Percentiles rank a stretch among this genome's conserved stretches.
phyloP scores from a whole-genome alignment of 768 basidiomycete genomes.

The Fomitopsis pulvina region DNA sequence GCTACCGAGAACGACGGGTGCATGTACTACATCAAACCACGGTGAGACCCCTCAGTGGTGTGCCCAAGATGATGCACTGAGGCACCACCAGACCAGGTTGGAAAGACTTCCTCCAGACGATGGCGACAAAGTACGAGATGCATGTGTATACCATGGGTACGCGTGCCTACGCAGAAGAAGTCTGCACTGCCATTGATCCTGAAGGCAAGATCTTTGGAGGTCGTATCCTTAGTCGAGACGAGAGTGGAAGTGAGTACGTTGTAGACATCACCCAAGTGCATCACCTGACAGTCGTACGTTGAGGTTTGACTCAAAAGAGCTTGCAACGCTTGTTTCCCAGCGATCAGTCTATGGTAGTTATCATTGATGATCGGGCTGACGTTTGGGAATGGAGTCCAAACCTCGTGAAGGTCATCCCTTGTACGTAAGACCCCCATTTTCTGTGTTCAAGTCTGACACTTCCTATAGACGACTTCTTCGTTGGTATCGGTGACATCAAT shows the following conservation, averaged over 20 bases:
- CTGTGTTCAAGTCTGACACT: conserved; percentile 13
- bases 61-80: conserved; percentile 1
- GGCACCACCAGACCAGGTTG: conserved; percentile 63
- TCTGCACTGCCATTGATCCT: conserved; percentile 92
- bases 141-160: conserved; percentile 99
- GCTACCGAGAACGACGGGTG: conserved; percentile 72
- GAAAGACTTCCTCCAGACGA: conserved; percentile 63
- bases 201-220: conserved; percentile 79
- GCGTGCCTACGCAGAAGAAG: conserved; percentile 91
- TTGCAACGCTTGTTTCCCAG: conserved; percentile 91
- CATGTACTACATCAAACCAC: conserved; percentile 96
- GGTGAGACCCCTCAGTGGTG: conserved; percentile 47
- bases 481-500: conserved; percentile 98
- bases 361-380: conserved; percentile 97
- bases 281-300: conserved; percentile 1
- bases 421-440: conserved; percentile 39
- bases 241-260: conserved; percentile 79
- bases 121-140: conserved; percentile 88
- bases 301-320: conserved; percentile 89
- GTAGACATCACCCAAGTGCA: background rate
- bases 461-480: conserved; percentile 96
- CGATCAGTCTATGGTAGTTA: conserved; percentile 97
- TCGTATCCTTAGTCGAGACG: conserved; percentile 86
- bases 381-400: conserved; percentile 99
- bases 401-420: conserved; percentile 93